Conservation (phyloP, 1,139 yeast genomes). For the Blastobotrys serpentis region DNA sequence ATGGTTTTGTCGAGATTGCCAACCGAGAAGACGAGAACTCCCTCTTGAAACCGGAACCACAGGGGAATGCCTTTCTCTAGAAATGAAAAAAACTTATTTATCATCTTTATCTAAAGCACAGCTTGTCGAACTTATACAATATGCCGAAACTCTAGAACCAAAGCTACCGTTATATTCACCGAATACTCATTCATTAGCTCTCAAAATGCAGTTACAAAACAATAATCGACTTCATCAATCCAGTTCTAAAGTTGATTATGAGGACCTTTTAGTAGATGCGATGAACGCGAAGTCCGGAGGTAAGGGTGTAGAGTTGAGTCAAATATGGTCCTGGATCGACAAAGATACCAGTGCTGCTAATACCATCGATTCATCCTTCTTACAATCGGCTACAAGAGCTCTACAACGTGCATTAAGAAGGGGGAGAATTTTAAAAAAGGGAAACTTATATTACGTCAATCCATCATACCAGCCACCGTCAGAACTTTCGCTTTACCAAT, state of each 20-base stretch:
- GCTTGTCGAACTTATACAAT: conserved; percentile 42
- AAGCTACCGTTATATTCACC: conserved; percentile 41
- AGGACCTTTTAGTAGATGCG: conserved; percentile 39
- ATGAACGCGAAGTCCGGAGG: conserved; percentile 39
- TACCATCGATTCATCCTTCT: conserved; percentile 38
- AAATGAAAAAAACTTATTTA: conserved; percentile 42
- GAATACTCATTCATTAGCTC: conserved; percentile 37
- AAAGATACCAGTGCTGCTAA: conserved; percentile 32
- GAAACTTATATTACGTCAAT: conserved; percentile 36
- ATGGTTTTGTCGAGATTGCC: conserved; percentile 46
- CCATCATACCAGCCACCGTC: conserved; percentile 38
- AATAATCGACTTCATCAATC: conserved; percentile 33
- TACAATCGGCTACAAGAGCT: conserved; percentile 41
- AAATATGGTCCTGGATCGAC: conserved; percentile 39
- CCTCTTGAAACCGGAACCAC: conserved; percentile 43
- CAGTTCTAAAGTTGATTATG: conserved; percentile 33
- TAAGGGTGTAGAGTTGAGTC: conserved; percentile 35
- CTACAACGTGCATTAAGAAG: conserved; percentile 39
- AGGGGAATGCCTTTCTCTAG: conserved; percentile 39
- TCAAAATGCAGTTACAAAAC: conserved; percentile 39
- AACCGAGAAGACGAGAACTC: conserved; percentile 38
- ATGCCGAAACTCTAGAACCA: conserved; percentile 40
- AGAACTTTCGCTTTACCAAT: conserved; percentile 38
- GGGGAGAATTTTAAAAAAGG: conserved; percentile 37
- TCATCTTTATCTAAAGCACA: conserved; percentile 43